Percentiles rank a stretch among this genome's conserved stretches.
phyloP scores from a whole-genome alignment of 129 eudicot genomes.

The Calendula officinalis region DNA sequence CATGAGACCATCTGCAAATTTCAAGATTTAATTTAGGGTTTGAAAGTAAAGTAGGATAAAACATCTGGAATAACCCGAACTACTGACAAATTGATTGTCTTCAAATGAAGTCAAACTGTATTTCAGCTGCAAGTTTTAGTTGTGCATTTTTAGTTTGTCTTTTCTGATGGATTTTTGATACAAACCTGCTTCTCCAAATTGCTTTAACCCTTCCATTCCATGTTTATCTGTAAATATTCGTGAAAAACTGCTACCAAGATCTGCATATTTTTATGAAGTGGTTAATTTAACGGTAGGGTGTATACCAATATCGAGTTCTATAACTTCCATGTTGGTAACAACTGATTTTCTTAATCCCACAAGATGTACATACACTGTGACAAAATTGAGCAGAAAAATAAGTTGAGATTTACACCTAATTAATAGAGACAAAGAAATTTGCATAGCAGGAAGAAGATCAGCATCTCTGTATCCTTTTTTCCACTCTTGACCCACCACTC shows the following conservation, averaged over 20 bases:
- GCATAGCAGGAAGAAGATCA: no score
- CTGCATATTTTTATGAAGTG: slow-evolving; percentile 38
- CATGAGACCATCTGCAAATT: slow-evolving; percentile 78
- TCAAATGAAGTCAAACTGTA: slow-evolving; percentile 68
- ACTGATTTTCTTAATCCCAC: no score
- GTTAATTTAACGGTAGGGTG: neutral
- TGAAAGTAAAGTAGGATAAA: slow-evolving; percentile 77
- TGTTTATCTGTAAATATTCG: slow-evolving; percentile 80
- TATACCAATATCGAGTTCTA: no score
- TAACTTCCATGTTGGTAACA: no score
- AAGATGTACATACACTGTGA: no score
- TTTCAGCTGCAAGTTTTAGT: slow-evolving; percentile 56
- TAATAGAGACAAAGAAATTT: no score
- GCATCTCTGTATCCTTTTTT: no score
- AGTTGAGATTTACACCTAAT: no score
- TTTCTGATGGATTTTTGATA: slow-evolving; percentile 24
- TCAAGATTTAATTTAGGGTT: slow-evolving; percentile 52
- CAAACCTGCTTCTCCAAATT: slow-evolving; percentile 88
- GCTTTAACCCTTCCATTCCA: slow-evolving; percentile 96
- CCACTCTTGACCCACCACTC: no score
- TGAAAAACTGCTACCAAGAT: slow-evolving; percentile 89
- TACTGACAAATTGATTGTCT: slow-evolving; percentile 81
- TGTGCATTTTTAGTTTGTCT: slow-evolving; percentile 24
- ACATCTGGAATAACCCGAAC: slow-evolving; percentile 81
- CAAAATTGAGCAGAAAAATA: no score